Evolutionary conservation across 768 basidiomycete species (phyloP), one percentile per base, ranked within the genome.

Genomic region (Phaeotremella skinneri): DNA sequence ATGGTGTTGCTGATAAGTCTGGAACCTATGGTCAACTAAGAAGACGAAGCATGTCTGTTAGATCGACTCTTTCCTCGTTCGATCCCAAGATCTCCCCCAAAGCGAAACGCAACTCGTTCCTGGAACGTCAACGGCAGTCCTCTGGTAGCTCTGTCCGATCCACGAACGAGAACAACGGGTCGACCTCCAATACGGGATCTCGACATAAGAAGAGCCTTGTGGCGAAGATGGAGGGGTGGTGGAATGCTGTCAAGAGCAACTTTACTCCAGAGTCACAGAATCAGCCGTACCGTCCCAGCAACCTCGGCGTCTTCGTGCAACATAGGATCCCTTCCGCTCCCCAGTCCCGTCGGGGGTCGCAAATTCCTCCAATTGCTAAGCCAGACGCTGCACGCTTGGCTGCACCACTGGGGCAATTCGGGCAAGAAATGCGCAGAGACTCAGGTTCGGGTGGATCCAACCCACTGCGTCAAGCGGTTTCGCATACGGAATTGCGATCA

Each of bases 141-240:
- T 73, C 71, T 2, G 56, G 58, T 13, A 58, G 64, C 25, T 73
- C 73, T 3, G 50, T 58, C n/a, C 50, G 52, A 29, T 73, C 68
- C 3, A 60, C 43, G 26, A 61, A 61, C 63, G 58, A 41, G 49
- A 21, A 49, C 58, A 31, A 49, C 37, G 5, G 57, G 23, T 26
- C 59, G 34, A 4, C 16, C 16, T 30, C 52, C 29, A 49, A 53
- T 16, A 49, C 49, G 7, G 55, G 25, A n/a, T 51, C 29, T 21
- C 69, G 68, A 60, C 66, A 64, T 49, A 72, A 71, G 48, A 69
- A 72, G 55, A 70, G 66, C 34, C 43, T 76, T 29, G 70, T 66
- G 17, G 63, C 52, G 52, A 77, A 77, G 62, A 75, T 78, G 66
- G 77, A 78, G 56, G 77, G 77, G 2, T 78, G 77, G 77, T 78